Evolutionary conservation across 257 asterid genomes (phyloP).

Genomic region (Jasminum sambac): DNA sequence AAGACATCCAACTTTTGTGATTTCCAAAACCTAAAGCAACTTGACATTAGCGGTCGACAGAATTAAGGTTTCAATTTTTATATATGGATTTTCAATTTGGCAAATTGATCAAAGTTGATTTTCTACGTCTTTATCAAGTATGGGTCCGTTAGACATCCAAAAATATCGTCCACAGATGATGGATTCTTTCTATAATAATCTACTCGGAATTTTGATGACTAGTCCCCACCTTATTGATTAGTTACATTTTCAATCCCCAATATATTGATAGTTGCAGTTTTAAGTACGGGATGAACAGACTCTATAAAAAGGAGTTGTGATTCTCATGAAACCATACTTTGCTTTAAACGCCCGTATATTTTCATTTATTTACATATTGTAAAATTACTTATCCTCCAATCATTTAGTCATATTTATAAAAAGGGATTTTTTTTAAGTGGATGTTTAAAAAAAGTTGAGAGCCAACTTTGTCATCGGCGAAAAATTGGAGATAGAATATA

Average conservation of each 20-base stretch:
- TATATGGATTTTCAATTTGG: slow-evolving; percentile 20
- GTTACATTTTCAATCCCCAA: neutral
- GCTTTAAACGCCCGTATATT: too few relatives aligned
- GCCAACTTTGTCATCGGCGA: too few relatives aligned
- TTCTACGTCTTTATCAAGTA: slow-evolving; percentile 31
- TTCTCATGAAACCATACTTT: neutral
- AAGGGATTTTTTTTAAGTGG: too few relatives aligned
- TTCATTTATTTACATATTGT: too few relatives aligned
- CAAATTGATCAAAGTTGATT: slow-evolving; percentile 25
- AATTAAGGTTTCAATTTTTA: slow-evolving; percentile 12
- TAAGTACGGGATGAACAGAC: too few relatives aligned
- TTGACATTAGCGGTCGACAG: slow-evolving; percentile 23
- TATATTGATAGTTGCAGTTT: neutral
- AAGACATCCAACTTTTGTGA: slow-evolving; percentile 14
- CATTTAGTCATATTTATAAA: too few relatives aligned
- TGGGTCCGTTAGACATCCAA: slow-evolving; percentile 32
- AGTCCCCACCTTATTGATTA: neutral
- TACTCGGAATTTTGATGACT: neutral
- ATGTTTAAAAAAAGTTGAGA: too few relatives aligned
- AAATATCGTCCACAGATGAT: neutral
- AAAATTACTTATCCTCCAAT: too few relatives aligned
- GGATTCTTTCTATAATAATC: neutral
- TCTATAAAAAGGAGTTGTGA: too few relatives aligned
- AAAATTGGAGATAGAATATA: too few relatives aligned
- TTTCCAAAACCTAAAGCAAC: slow-evolving; percentile 37